Percentiles rank a stretch among this genome's conserved stretches.
These are phyloP conservation scores for Sclerotinia spermophila DNA, from an alignment of 2,329 filamentous ascomycete genomes.

Conservation along the genomic window DNA sequence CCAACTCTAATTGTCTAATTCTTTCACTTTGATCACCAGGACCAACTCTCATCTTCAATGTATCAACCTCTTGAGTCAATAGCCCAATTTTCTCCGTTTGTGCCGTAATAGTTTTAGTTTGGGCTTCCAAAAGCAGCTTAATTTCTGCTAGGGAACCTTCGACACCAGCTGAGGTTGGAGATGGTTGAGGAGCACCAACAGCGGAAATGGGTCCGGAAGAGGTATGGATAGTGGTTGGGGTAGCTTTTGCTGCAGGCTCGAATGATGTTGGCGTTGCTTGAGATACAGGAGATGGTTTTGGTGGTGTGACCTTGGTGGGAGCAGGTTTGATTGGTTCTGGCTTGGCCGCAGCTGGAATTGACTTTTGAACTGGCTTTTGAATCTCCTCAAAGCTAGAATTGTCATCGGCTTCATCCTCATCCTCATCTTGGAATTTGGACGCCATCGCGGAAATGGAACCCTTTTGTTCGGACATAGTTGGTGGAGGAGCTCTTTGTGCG, in stretches of 20 bases:
- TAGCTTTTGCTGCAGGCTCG: conserved; percentile 26
- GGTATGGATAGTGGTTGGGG: conserved; percentile 37
- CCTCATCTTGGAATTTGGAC: conserved; percentile 77
- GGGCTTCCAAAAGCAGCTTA: conserved; percentile 70
- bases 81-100: conserved; percentile 72
- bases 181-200: conserved; percentile 30
- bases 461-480: conserved; percentile 79
- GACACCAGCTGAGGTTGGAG: conserved; percentile 45
- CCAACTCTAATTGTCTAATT: conserved; percentile 63
- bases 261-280: conserved; percentile 27
- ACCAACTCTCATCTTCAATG: conserved; percentile 74
- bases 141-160: conserved; percentile 71
- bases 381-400: conserved; percentile 85
- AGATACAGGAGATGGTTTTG: conserved; percentile 35
- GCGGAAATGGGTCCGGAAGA: conserved; percentile 38
- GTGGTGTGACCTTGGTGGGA: conserved; percentile 36
- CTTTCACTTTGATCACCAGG: conserved; percentile 56
- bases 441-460: conserved; percentile 81
- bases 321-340: conserved; percentile 42
- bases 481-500: conserved; percentile 50
- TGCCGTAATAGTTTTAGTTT: conserved; percentile 72
- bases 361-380: conserved; percentile 66
- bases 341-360: conserved; percentile 40
- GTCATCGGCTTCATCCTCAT: conserved; percentile 53
- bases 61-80: conserved; percentile 71